Evolutionary conservation across 2,329 filamentous ascomycete genomes (phyloP), one percentile per base, ranked within the genome.

Genomic region (Stachybotrys elegans): DNA sequence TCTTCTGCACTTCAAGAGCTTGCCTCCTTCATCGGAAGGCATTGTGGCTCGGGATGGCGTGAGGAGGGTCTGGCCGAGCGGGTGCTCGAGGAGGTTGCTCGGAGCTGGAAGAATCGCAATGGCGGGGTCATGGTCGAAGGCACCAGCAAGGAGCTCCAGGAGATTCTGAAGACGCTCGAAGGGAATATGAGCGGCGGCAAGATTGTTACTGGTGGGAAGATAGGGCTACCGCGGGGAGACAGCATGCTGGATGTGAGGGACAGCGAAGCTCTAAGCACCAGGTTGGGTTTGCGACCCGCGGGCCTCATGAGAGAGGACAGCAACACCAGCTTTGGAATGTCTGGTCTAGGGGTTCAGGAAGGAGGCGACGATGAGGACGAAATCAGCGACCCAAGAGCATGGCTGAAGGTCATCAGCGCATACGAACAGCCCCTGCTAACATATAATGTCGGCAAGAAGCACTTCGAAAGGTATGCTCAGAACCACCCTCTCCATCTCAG

Each of bases 21-120:
- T 23, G 91, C 93, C 17, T 77, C 80, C 1, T 98, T 98, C 63
- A 86, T 98, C 43, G 94, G 93, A 11, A 84, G 88, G 54, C 86
- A 95, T 65, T 98, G 93, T 63, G 93, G 93, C 25, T 91, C 91
- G 45, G 89, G 84, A 83, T 98, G 93, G 93, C 81, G 92, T 56
- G 91, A 97, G 69, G 90, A 95, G 62, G 92, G 94, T 0, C 72
- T 96, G 23, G 93, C 91, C 3, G 94, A 98, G 65, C 85, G 84
- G 52, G 88, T 96, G 12, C 70, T 98, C 27, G 93, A 98, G 57
- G 93, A 97, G 65, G 81, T 91, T 7, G 91, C 93, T 1, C 86
- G 87, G 63, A 79, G 80, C 53, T 98, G 93, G 94, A 97, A 96
- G 70, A 88, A 84, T 53, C 77, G 85, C 47, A 90, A 88, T 60